Evolutionary conservation across 441 rosid species (phyloP).

Genomic region (Erysimum cheiri): DNA sequence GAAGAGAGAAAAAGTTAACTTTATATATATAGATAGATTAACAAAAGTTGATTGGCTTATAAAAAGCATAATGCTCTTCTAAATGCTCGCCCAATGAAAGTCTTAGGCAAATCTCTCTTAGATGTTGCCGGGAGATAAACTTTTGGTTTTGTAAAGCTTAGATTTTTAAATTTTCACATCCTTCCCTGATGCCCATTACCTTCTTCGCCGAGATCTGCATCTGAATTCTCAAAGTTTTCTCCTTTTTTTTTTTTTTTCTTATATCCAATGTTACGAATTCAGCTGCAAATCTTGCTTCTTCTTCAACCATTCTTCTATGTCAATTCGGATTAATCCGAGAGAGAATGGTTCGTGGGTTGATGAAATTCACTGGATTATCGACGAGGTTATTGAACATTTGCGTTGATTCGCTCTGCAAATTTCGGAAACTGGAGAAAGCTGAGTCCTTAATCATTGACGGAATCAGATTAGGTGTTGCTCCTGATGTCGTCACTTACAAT

Average conservation of each 20-base stretch:
- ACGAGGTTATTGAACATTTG: conserved; percentile 69
- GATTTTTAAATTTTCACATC: neutral
- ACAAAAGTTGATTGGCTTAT: too few relatives aligned
- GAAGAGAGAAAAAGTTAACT: too few relatives aligned
- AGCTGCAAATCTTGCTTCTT: conserved; percentile 26
- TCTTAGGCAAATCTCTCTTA: conserved; percentile 12
- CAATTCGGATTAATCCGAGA: conserved; percentile 24
- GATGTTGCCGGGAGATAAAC: neutral
- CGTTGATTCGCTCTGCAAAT: conserved; percentile 65
- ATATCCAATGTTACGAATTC: conserved; percentile 18
- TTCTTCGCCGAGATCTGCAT: conserved; percentile 35
- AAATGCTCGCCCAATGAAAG: too few relatives aligned
- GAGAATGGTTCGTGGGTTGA: conserved; percentile 47
- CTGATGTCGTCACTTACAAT: conserved; percentile 84
- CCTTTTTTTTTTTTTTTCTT: neutral
- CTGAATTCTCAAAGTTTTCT: neutral
- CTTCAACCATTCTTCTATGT: conserved; percentile 31
- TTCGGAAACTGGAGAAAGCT: conserved; percentile 58
- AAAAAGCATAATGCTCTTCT: too few relatives aligned
- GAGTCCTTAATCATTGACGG: conserved; percentile 70
- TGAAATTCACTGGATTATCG: conserved; percentile 48
- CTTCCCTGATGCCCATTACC: conserved; percentile 1
- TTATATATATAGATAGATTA: too few relatives aligned
- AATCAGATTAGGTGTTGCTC: conserved; percentile 70
- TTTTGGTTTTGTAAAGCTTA: neutral